Conservation (phyloP, 2,329 filamentous ascomycete species). For the Microcyclosporella mali region DNA sequence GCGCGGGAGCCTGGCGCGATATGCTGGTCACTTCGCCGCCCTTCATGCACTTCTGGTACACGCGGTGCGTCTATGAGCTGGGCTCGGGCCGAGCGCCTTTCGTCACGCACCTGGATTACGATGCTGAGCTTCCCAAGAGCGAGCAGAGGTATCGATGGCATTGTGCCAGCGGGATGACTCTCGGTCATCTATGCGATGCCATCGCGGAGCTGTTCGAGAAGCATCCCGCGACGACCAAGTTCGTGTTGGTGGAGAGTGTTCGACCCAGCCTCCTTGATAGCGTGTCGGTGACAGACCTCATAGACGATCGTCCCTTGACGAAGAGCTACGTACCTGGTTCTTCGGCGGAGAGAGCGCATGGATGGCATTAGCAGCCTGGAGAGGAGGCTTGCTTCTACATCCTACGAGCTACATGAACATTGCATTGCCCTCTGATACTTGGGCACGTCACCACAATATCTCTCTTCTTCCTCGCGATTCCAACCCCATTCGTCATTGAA, state of each 20-base stretch:
- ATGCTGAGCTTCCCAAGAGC: constrained; percentile 11
- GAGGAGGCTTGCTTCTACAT: background rate
- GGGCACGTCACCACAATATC: constrained; percentile 83
- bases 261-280: background rate
- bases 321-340: constrained; percentile 10
- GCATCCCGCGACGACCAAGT: constrained; percentile 10
- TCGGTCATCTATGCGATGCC: constrained; percentile 19
- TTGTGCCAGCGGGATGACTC: constrained; percentile 12
- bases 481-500: constrained; percentile 72
- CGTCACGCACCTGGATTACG: constrained; percentile 21
- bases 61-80: constrained; percentile 20
- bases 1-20: constrained; percentile 11
- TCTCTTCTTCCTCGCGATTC: constrained; percentile 66
- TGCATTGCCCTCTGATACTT: constrained; percentile 73
- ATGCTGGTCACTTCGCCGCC: constrained; percentile 16
- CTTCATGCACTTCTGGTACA: constrained; percentile 20
- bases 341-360: constrained; percentile 6
- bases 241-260: constrained; percentile 21
- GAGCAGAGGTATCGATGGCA: constrained; percentile 12
- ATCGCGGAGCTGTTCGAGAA: constrained; percentile 25
- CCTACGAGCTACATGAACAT: constrained; percentile 86
- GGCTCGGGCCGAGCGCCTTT: constrained; percentile 21
- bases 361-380: background rate
- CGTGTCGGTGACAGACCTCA: background rate
- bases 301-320: constrained; percentile 12